Base-by-base conservation (phyloP, 2,329 filamentous ascomycete genomes). In the Ophiostoma himal-ulmi region DNA sequence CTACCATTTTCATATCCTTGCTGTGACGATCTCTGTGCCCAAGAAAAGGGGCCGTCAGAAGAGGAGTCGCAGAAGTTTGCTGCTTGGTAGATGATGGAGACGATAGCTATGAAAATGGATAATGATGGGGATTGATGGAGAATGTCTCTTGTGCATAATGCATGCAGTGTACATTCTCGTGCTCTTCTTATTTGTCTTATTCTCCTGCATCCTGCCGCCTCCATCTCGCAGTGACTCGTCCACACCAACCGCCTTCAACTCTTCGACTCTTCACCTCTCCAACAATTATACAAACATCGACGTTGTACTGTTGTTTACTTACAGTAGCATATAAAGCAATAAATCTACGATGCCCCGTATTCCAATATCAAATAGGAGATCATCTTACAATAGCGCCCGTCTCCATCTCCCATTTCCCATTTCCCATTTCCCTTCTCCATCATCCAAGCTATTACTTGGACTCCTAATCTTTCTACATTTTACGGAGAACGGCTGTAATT, bases 291-390 rank as follows among this genome's bases (percentile, higher is more conserved):
- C 30, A 39, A 39, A 11, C 37, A 39, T 11, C 37, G 30, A 39
- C 10, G 11, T 13, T 39, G 37, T 39, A 39, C 37, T 39, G 37
- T 11, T 39, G 11, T 39, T 11, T 10, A 13, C 37, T 39, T 44
- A 13, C 37, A 39, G 1, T 39, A 39, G 30, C 1, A 39, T 1
- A 11, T 39, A 39, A 13, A 39, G 30, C 37, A 48, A 17, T 48
- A 48, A 48, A 48, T 48, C 17, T 48, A 48, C 44, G n/a, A 30
- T 44, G 57, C 57, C 54, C 57, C 57, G 57, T 62, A 62, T 17
- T 62, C 57, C 34, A 62, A 62, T 62, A 62, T 62, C 57, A 62
- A 62, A 62, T 62, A 62, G 57, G 57, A 62, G 57, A 62, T 34
- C 57, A 5, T 26, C 14, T 62, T 22, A 62, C 11, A 62, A 62